These are phyloP conservation scores for Phlebopus sp. DNA, from an alignment of 1,284 basidiomycete genomes.

Conservation along the genomic window DNA sequence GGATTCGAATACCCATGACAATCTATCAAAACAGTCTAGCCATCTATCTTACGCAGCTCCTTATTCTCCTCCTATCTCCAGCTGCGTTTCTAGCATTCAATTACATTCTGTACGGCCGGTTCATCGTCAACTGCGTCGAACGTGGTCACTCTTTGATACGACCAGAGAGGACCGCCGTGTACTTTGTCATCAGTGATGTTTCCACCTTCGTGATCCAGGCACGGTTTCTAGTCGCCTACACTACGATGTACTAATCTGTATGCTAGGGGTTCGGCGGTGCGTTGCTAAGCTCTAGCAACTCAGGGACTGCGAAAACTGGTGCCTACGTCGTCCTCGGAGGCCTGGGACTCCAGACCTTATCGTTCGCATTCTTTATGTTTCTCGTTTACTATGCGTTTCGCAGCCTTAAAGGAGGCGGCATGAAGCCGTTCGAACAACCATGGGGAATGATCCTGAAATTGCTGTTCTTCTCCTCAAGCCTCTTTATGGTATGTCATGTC, in stretches of 20 bases:
- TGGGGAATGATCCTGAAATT: slow-evolving; percentile 24
- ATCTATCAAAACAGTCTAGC: slow-evolving; percentile 7
- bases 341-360: slow-evolving; percentile 22
- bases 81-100: slow-evolving; percentile 28
- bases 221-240: not conserved
- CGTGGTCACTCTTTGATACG: slow-evolving; percentile 14
- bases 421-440: slow-evolving; percentile 8
- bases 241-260: not conserved
- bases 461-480: slow-evolving; percentile 23
- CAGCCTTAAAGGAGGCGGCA: slow-evolving; percentile 11
- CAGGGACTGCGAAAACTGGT: slow-evolving; percentile 10
- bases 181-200: slow-evolving; percentile 30
- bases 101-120: slow-evolving; percentile 23
- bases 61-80: slow-evolving; percentile 15
- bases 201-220: slow-evolving; percentile 42
- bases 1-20: slow-evolving; percentile 7
- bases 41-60: slow-evolving; percentile 2
- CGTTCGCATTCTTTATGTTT: slow-evolving; percentile 23
- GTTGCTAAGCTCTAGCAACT: slow-evolving; percentile 11
- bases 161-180: slow-evolving; percentile 14
- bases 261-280: slow-evolving; percentile 17
- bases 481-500: slow-evolving; percentile 22
- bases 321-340: slow-evolving; percentile 20
- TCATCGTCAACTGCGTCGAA: slow-evolving; percentile 17
- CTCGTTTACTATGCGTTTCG: slow-evolving; percentile 16